phyloP scores from a whole-genome alignment of 805 yeast genomes.

The Nakazawaea ernobii region DNA sequence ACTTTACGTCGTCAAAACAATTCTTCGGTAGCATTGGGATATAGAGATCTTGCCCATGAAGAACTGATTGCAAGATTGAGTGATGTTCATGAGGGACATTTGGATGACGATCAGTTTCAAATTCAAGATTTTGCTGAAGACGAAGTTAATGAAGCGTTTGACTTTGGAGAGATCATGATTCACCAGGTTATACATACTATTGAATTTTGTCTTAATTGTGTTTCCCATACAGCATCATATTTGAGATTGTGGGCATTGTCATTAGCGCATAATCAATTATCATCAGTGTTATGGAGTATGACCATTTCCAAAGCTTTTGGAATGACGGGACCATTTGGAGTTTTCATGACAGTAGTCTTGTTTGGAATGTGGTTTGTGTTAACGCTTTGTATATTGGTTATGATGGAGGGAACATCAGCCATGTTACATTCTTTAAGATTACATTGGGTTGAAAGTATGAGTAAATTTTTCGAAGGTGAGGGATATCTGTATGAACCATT shows the following conservation, averaged over 20 bases:
- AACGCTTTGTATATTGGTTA: constrained; percentile 84
- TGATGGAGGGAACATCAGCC: constrained; percentile 99
- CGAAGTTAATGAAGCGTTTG: constrained; percentile 49
- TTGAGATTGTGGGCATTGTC: constrained; percentile 96
- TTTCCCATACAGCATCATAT: constrained; percentile 97
- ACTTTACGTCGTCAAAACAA: constrained; percentile 55
- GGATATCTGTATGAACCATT: constrained; percentile 91
- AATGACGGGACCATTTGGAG: constrained; percentile 58
- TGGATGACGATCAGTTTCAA: constrained; percentile 23
- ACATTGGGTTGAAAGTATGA: constrained; percentile 99
- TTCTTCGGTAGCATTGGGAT: constrained; percentile 40
- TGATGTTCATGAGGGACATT: constrained; percentile 18
- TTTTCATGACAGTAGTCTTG: constrained; percentile 66
- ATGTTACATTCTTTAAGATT: constrained; percentile 97
- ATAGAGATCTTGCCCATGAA: constrained; percentile 33
- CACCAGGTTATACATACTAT: constrained; percentile 97
- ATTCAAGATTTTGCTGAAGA: constrained; percentile 48
- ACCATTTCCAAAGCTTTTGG: constrained; percentile 79
- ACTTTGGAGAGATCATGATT: constrained; percentile 91
- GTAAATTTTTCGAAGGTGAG: constrained; percentile 96
- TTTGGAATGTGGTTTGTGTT: constrained; percentile 94
- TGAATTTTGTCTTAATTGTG: constrained; percentile 95
- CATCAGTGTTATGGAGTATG: constrained; percentile 95
- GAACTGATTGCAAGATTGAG: constrained; percentile 3
- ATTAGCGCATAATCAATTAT: constrained; percentile 92